Conservation (phyloP, 2,329 filamentous ascomycete species). For the Colletotrichum sp. region DNA sequence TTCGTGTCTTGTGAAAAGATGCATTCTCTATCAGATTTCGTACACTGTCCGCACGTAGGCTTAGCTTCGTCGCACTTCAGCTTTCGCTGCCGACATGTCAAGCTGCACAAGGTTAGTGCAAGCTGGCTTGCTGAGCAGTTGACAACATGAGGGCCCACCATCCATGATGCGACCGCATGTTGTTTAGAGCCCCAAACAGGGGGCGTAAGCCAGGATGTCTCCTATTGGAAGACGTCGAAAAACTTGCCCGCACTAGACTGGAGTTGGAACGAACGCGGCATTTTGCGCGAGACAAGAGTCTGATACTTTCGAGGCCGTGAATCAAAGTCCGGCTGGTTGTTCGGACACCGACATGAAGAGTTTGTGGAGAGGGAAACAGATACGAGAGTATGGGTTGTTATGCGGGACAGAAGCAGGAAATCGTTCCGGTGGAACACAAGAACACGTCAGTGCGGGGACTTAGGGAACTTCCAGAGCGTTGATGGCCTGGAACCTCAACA, state of each 20-base stretch:
- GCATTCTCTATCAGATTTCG: slow-evolving; percentile 20
- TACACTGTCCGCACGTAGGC: slow-evolving; percentile 25
- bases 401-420: background rate
- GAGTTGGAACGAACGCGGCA: background rate
- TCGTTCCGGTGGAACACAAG: background rate
- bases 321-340: background rate
- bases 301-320: background rate
- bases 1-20: background rate
- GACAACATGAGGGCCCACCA: background rate
- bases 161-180: background rate
- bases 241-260: background rate
- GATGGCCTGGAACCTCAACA: background rate
- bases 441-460: background rate
- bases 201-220: background rate
- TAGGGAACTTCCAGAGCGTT: background rate
- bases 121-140: background rate
- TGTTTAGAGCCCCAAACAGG: background rate
- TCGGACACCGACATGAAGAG: background rate
- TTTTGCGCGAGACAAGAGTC: background rate
- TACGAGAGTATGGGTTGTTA: background rate
- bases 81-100: slow-evolving; percentile 22
- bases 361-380: background rate
- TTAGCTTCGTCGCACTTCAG: slow-evolving; percentile 30
- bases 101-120: background rate
- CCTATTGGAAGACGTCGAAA: background rate